A percentile compares a stretch with the other conserved stretches of the same genome.
phyloP scores from a whole-genome alignment of 495 filamentous ascomycete species.

The Trichoderma gamsii region DNA sequence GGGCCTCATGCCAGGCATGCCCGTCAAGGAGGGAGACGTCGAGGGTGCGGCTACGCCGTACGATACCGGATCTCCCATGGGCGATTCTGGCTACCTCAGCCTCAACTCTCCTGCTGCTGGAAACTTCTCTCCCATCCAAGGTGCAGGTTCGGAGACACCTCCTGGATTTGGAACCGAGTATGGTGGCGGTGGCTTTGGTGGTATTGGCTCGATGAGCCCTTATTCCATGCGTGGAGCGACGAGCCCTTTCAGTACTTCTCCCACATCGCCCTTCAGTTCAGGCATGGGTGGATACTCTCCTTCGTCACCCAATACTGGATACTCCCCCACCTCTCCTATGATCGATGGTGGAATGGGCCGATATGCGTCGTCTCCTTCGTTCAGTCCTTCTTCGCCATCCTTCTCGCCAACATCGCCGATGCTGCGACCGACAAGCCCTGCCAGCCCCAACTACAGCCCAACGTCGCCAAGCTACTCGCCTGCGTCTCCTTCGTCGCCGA shows the following conservation, averaged over 20 bases:
- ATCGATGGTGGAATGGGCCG: constrained; percentile 53
- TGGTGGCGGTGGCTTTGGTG: constrained; percentile 33
- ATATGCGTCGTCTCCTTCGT: constrained; percentile 63
- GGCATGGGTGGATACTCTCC: constrained; percentile 66
- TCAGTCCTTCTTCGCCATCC: constrained; percentile 68
- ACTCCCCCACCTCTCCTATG: constrained; percentile 58
- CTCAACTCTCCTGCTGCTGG: constrained; percentile 64
- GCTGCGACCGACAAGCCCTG: constrained; percentile 53
- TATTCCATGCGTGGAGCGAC: constrained; percentile 51
- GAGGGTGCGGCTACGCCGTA: constrained; percentile 93
- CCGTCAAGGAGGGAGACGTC: constrained; percentile 61
- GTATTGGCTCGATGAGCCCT: constrained; percentile 59
- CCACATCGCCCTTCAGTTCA: constrained; percentile 62
- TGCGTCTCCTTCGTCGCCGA: constrained; percentile 54
- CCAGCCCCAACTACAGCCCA: constrained; percentile 69
- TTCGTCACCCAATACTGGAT: constrained; percentile 56
- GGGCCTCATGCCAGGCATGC: constrained; percentile 69
- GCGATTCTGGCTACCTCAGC: constrained; percentile 62
- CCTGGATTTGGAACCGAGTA: constrained; percentile 63
- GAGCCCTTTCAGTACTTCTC: constrained; percentile 74
- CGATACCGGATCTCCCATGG: constrained; percentile 82
- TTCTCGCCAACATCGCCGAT: constrained; percentile 78
- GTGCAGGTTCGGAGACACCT: constrained; percentile 65
- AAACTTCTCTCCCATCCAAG: constrained; percentile 88
- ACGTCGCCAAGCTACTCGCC: constrained; percentile 81